Evolutionary conservation across 2,329 filamentous ascomycete species (phyloP).

Genomic region (Fusarium siculi): DNA sequence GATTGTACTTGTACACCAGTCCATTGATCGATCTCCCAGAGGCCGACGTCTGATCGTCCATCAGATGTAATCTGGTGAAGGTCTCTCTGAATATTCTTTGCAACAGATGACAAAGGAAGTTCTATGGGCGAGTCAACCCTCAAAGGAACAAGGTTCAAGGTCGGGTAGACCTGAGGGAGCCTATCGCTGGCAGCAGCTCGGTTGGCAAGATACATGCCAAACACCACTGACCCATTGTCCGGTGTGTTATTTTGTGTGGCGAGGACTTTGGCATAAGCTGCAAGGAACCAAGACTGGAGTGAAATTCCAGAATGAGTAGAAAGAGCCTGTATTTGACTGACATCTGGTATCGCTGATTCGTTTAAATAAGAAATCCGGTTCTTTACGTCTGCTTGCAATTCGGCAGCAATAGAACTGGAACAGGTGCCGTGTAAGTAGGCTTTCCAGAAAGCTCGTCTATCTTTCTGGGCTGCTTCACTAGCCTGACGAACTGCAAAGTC

Average conservation of each 20-base stretch:
- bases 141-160: conserved; percentile 82
- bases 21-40: conserved; percentile 80
- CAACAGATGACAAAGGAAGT: conserved; percentile 59
- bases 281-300: conserved; percentile 80
- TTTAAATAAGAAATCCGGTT: conserved; percentile 52
- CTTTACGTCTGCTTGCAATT: neutral
- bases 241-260: conserved; percentile 47
- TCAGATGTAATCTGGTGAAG: conserved; percentile 67
- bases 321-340: conserved; percentile 44
- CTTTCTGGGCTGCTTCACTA: conserved; percentile 1
- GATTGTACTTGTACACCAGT: conserved; percentile 75
- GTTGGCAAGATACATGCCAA: conserved; percentile 89
- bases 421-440: conserved; percentile 48
- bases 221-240: conserved; percentile 56
- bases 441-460: conserved; percentile 54
- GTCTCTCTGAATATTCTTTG: conserved; percentile 73
- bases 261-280: conserved; percentile 68
- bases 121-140: conserved; percentile 56
- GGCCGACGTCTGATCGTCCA: conserved; percentile 65
- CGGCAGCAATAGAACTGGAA: neutral
- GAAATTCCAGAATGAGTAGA: conserved; percentile 68
- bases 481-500: conserved; percentile 28
- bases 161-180: conserved; percentile 68
- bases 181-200: conserved; percentile 65
- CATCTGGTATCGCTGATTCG: conserved; percentile 57